phyloP scores from a whole-genome alignment of 805 yeast species.

The Teunomyces barrocoloradensis region DNA sequence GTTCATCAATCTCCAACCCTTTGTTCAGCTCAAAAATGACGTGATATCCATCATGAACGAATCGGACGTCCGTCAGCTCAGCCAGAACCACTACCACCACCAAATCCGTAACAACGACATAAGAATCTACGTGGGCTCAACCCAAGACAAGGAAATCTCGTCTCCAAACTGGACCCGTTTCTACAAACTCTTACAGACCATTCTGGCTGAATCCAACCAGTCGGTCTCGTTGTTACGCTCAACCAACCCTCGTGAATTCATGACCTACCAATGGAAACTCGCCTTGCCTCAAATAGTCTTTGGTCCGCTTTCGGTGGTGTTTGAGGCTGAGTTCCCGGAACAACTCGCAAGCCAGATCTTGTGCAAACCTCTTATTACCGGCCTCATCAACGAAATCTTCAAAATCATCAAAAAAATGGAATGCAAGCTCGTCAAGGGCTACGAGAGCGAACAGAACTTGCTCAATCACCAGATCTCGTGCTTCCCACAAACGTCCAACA shows the following conservation, averaged over 20 bases:
- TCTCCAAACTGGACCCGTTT: slow-evolving; percentile 18
- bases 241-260: slow-evolving; percentile 53
- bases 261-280: slow-evolving; percentile 80
- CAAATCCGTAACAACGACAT: slow-evolving; percentile 39
- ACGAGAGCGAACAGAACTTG: slow-evolving; percentile 62
- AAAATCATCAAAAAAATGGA: slow-evolving; percentile 76
- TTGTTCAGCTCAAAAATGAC: slow-evolving; percentile 44
- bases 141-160: slow-evolving; percentile 10
- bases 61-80: slow-evolving; percentile 47
- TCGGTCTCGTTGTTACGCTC: slow-evolving; percentile 49
- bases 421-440: slow-evolving; percentile 65
- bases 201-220: slow-evolving; percentile 33
- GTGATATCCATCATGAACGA: slow-evolving; percentile 62
- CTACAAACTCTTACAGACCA: slow-evolving; percentile 31
- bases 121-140: slow-evolving; percentile 44
- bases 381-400: slow-evolving; percentile 71
- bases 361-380: slow-evolving; percentile 82
- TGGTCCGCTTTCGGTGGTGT: slow-evolving; percentile 69
- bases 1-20: slow-evolving; percentile 69
- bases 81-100: slow-evolving; percentile 25
- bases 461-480: slow-evolving; percentile 50
- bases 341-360: slow-evolving; percentile 63
- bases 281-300: slow-evolving; percentile 77
- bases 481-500: slow-evolving; percentile 32
- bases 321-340: slow-evolving; percentile 67